phyloP scores from a whole-genome alignment of 2,329 filamentous ascomycete genomes.

The Phaeoacremonium minimum region DNA sequence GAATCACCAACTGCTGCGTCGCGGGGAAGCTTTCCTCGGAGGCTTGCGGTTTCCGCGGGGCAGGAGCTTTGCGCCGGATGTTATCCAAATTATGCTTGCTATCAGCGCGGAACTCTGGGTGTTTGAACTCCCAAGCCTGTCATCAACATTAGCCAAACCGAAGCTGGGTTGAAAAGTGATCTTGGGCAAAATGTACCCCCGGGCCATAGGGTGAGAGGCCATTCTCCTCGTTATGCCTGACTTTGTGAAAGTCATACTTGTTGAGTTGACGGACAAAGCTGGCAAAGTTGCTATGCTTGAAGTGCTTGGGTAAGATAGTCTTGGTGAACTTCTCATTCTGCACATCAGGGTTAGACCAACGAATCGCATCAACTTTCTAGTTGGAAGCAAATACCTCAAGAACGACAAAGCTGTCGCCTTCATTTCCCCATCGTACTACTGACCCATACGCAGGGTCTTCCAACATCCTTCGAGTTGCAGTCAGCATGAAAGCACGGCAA shows the following conservation, averaged over 20 bases:
- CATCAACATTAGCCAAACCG: constrained; percentile 6
- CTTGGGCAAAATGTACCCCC: constrained; percentile 51
- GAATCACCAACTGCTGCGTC: constrained; percentile 81
- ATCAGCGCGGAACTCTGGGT: constrained; percentile 92
- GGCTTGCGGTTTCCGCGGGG: constrained; percentile 69
- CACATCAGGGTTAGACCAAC: constrained; percentile 2
- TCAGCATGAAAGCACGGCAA: too few species aligned
- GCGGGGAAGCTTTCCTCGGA: constrained; percentile 71
- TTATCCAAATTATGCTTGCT: constrained; percentile 97
- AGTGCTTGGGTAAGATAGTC: constrained; percentile 93
- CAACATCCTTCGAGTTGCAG: constrained; percentile 67
- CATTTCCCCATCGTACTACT: constrained; percentile 92
- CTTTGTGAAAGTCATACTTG: constrained; percentile 99
- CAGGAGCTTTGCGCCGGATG: constrained; percentile 90
- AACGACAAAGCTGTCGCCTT: constrained; percentile 94
- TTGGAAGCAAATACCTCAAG: constrained; percentile 68
- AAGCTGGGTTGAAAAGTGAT: constrained; percentile 15
- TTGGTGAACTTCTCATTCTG: constrained; percentile 99
- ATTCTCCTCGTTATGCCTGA: constrained; percentile 84
- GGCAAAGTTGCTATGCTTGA: constrained; percentile 98
- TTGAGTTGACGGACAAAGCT: constrained; percentile 95
- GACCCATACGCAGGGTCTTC: constrained; percentile 90
- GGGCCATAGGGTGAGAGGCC: constrained; percentile 77
- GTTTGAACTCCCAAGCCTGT: constrained; percentile 93
- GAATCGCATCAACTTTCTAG: background rate